Conservation (phyloP, 2,329 filamentous ascomycete species). For the Decorospora gaudefroyi region DNA sequence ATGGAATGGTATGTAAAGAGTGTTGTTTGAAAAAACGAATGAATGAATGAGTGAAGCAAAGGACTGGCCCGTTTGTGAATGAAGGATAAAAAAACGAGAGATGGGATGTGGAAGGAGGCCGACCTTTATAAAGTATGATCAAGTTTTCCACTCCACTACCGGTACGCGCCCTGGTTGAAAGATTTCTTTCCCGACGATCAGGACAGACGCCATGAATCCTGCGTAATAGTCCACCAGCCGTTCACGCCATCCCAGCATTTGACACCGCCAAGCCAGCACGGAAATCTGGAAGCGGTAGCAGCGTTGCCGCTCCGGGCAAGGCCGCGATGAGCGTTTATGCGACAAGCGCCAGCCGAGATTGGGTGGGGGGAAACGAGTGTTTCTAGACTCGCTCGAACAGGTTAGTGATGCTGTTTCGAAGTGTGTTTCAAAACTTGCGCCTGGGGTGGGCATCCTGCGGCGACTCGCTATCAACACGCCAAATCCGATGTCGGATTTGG, state of each 20-base stretch:
- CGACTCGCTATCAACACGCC: constrained; percentile 11
- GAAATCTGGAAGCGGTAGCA: constrained; percentile 23
- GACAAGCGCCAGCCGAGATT: constrained; percentile 28
- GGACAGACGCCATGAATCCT: constrained; percentile 25
- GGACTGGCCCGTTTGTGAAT: constrained; percentile 33
- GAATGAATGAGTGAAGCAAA: constrained; percentile 26
- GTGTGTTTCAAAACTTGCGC: constrained; percentile 30
- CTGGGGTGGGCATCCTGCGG: constrained; percentile 15
- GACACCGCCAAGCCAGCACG: constrained; percentile 8
- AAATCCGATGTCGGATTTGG: background rate
- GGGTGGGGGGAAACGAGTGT: constrained; percentile 25
- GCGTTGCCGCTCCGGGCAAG: constrained; percentile 13
- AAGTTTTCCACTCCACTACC: too few species aligned
- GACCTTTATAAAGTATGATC: constrained; percentile 14
- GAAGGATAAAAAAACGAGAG: constrained; percentile 15
- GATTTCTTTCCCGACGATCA: constrained; percentile 19
- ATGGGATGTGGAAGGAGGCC: constrained; percentile 4
- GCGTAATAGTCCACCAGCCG: constrained; percentile 23
- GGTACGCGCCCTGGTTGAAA: constrained; percentile 20
- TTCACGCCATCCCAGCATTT: constrained; percentile 15
- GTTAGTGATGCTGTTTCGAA: constrained; percentile 21
- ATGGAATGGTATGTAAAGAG: constrained; percentile 23
- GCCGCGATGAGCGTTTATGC: constrained; percentile 19
- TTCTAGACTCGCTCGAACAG: constrained; percentile 26
- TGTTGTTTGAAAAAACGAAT: constrained; percentile 16